Evolutionary conservation across 208 protist genomes (phyloP).

Genomic region (Acanthamoeba sp.): DNA sequence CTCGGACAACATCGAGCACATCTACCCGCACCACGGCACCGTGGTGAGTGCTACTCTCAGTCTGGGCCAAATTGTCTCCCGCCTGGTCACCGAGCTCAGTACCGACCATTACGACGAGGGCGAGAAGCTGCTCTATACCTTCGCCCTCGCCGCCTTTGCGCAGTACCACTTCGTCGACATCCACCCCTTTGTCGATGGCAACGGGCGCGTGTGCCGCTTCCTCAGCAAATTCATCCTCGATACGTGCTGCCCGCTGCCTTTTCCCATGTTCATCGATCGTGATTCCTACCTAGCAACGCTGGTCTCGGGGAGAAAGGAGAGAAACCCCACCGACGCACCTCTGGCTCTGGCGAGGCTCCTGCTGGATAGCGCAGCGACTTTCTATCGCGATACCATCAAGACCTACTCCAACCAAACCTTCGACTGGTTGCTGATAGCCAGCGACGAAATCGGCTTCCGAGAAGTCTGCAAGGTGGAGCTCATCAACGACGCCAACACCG

Average conservation of each 20-base stretch:
- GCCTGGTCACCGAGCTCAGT: constrained; percentile 4
- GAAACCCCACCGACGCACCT: background rate
- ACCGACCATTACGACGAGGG: constrained; percentile 5
- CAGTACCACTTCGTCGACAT: constrained; percentile 81
- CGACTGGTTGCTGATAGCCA: constrained; percentile 1
- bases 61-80: background rate
- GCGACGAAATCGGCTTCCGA: background rate
- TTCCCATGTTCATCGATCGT: constrained; percentile 74
- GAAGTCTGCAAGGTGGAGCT: background rate
- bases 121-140: constrained; percentile 75
- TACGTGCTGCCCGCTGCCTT: constrained; percentile 74
- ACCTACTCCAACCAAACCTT: constrained; percentile 11
- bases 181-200: constrained; percentile 80
- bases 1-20: background rate
- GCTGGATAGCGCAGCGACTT: constrained; percentile 4
- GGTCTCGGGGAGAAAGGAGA: constrained; percentile 13
- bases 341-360: background rate
- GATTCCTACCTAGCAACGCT: constrained; percentile 65
- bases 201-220: constrained; percentile 78
- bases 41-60: background rate
- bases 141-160: constrained; percentile 79
- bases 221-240: constrained; percentile 77
- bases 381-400: background rate
- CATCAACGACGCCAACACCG: background rate
- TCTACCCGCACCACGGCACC: constrained; percentile 23